Base-by-base conservation (phyloP, 257 asterid species). In the Striga asiatica region DNA sequence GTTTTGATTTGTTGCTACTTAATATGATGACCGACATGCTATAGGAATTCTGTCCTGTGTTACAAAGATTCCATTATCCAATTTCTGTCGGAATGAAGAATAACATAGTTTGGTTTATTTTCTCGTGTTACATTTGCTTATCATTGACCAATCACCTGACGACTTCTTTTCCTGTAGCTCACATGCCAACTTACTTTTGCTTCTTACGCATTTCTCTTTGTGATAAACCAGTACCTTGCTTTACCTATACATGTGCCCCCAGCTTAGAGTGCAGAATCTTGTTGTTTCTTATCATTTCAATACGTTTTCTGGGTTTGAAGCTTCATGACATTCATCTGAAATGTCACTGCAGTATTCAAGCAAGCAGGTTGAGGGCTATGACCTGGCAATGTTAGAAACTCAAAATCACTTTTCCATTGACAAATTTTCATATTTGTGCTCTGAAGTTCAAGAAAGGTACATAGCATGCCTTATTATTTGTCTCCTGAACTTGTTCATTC, bases 321-420 rank as follows among this genome's bases (percentile, higher is more conserved):
- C 21, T 51, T 54, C 60, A 49, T 66, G 71, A 48, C 79, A 67
- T 68, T 56, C 58, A 19, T 69, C 51, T 73, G 68, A 61, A 58
- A 73, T 78, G 77, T 71, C 74, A 56, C 68, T 81, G 81, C 81
- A 76, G 83, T 65, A 60, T 47, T 59, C 60, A 57, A 62, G 57
- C 68, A 68, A 68, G 76, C 81, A 72, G 78, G 74, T 69, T 65
- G 72, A 62, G 75, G 71, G 64, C 64, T 55, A 60, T 78, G 61
- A 57, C 54, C 62, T 71, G 74, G 73, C 70, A 66, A 51, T 50
- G 14, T 23, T 65, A 59, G 42, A 53, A 64, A 63, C 65, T 58
- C 62, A 48, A 72, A 67, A n/a, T 71, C 68, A 12, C 21, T 74
- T 71, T 74, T 56, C 63, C 62, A 4, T 71, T 61, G 66, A 54